phyloP scores from a whole-genome alignment of 805 yeast species.

The Hemisphaericaspora nanyangensis region DNA sequence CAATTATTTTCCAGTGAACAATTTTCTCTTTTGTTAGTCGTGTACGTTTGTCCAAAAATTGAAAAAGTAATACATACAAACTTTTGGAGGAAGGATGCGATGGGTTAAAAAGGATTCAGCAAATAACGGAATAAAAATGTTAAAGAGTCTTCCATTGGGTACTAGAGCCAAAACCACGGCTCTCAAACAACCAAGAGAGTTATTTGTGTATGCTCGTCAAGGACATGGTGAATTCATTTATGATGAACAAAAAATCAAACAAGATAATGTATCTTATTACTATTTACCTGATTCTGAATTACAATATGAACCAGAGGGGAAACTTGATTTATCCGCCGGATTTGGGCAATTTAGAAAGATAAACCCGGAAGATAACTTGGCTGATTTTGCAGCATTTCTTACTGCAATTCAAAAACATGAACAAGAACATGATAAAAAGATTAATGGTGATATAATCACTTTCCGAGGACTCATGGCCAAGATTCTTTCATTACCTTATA shows the following conservation, averaged over 20 bases:
- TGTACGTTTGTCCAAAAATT: neutral
- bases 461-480: slow-evolving; percentile 84
- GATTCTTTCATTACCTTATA: slow-evolving; percentile 65
- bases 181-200: slow-evolving; percentile 81
- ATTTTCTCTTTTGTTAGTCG: neutral
- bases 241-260: slow-evolving; percentile 45
- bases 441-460: slow-evolving; percentile 66
- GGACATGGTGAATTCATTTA: slow-evolving; percentile 41
- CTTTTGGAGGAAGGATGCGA: no score
- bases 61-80: no score
- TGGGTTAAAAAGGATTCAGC: no score
- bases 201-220: slow-evolving; percentile 62
- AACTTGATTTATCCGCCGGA: slow-evolving; percentile 63
- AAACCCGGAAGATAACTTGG: slow-evolving; percentile 51
- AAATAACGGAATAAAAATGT: slow-evolving; percentile 16
- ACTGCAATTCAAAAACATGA: slow-evolving; percentile 57
- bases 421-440: slow-evolving; percentile 32
- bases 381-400: slow-evolving; percentile 57
- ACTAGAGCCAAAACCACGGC: slow-evolving; percentile 61
- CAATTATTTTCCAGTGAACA: no score
- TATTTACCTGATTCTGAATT: slow-evolving; percentile 74
- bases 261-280: slow-evolving; percentile 57
- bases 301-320: slow-evolving; percentile 40
- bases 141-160: slow-evolving; percentile 36
- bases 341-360: slow-evolving; percentile 52